Percentiles rank a stretch among this genome's conserved stretches.
Evolutionary conservation across 129 eudicot species (phyloP).

Genomic region (Saussurea involucrata): DNA sequence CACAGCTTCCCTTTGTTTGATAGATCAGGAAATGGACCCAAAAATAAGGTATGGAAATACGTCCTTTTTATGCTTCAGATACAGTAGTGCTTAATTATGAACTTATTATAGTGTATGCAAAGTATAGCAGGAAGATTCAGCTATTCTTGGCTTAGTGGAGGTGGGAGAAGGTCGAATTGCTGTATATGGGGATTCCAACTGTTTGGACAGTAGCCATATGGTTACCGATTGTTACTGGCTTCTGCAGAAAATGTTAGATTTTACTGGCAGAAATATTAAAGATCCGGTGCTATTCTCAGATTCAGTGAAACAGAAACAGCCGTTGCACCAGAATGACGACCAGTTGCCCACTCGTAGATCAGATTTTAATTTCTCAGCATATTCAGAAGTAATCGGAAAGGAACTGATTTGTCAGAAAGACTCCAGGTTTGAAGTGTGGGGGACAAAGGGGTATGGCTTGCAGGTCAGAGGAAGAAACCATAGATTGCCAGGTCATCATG

Average conservation of each 20-base stretch:
- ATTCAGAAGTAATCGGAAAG: slow-evolving; percentile 63
- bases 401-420: slow-evolving; percentile 66
- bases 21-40: slow-evolving; percentile 60
- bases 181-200: slow-evolving; percentile 81
- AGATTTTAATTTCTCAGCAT: slow-evolving; percentile 65
- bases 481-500: slow-evolving; percentile 60
- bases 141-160: slow-evolving; percentile 69
- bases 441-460: slow-evolving; percentile 56
- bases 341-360: slow-evolving; percentile 69
- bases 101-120: background rate
- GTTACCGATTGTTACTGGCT: slow-evolving; percentile 77
- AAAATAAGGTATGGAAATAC: slow-evolving; percentile 28
- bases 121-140: slow-evolving; percentile 51
- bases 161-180: slow-evolving; percentile 55
- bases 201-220: slow-evolving; percentile 88
- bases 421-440: slow-evolving; percentile 72
- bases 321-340: slow-evolving; percentile 37
- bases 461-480: slow-evolving; percentile 64
- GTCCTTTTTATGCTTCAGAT: background rate
- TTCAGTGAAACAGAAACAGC: slow-evolving; percentile 33
- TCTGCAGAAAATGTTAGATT: slow-evolving; percentile 51
- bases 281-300: slow-evolving; percentile 67
- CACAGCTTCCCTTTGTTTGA: slow-evolving; percentile 71
- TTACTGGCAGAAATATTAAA: slow-evolving; percentile 44
- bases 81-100: background rate